Evolutionary conservation across 441 rosid species (phyloP).

Genomic region (Biscutella laevigata): DNA sequence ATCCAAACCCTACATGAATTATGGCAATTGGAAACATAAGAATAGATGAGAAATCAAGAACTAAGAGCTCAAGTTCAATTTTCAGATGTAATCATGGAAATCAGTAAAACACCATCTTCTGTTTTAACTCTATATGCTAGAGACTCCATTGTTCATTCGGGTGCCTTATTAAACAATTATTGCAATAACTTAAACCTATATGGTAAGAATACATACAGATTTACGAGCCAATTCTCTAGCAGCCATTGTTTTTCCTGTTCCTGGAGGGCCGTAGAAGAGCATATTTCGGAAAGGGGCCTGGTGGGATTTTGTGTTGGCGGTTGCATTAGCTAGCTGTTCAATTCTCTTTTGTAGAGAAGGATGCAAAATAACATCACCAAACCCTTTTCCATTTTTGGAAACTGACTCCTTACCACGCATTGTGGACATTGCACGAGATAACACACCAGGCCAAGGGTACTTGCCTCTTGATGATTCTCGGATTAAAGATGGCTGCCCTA

Average conservation of each 20-base stretch:
- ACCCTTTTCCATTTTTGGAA: conserved; percentile 49
- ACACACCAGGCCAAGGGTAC: conserved; percentile 91
- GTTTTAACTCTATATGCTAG: background rate
- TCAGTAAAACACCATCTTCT: background rate
- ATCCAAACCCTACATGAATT: conserved; percentile 62
- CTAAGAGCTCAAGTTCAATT: conserved; percentile 5
- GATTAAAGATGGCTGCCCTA: conserved; percentile 92
- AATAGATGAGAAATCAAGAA: no score
- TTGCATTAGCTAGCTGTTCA: conserved; percentile 69
- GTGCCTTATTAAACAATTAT: background rate
- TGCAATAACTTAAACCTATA: background rate
- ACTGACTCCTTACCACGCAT: conserved; percentile 39
- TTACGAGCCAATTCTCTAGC: conserved; percentile 80
- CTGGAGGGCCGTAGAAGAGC: conserved; percentile 97
- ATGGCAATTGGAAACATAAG: no score
- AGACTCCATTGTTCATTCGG: background rate
- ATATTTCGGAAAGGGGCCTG: conserved; percentile 89
- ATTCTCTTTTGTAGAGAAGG: conserved; percentile 78
- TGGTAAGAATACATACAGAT: conserved; percentile 55
- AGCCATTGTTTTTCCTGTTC: conserved; percentile 99
- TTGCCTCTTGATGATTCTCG: conserved; percentile 93
- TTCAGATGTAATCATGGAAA: conserved; percentile 5
- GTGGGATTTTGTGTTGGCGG: conserved; percentile 90
- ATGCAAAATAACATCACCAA: conserved; percentile 90
- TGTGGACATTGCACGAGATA: conserved; percentile 41